Percentiles rank a stretch among this genome's conserved stretches.
Conservation (phyloP, 2,329 filamentous ascomycete species). For the Clonostachys sp. region DNA sequence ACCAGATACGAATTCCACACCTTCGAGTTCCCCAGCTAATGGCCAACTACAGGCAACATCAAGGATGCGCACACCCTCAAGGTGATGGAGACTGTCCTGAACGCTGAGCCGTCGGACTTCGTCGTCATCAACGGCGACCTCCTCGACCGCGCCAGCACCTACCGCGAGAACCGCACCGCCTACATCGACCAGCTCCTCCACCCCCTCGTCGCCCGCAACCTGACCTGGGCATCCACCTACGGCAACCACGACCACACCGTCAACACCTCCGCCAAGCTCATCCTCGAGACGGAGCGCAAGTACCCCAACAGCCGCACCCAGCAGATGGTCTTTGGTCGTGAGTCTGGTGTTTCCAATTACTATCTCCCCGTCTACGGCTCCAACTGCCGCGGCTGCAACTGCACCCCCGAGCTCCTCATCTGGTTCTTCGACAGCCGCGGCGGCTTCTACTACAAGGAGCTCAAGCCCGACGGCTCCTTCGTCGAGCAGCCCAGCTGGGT, state of each 20-base stretch:
- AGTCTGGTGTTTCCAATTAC: constrained; percentile 40
- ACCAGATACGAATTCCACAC: not conserved
- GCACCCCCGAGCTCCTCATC: constrained; percentile 42
- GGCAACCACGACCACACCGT: constrained; percentile 65
- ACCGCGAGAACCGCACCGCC: constrained; percentile 43
- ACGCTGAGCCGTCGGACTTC: constrained; percentile 50
- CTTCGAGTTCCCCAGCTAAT: constrained; percentile 31
- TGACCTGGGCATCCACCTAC: constrained; percentile 65
- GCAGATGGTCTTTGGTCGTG: constrained; percentile 27
- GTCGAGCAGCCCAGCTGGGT: constrained; percentile 39
- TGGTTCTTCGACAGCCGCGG: constrained; percentile 72
- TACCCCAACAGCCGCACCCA: constrained; percentile 31
- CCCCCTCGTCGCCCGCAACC: constrained; percentile 47
- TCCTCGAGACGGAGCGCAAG: constrained; percentile 32
- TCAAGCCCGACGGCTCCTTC: constrained; percentile 15
- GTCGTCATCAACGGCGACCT: constrained; percentile 70
- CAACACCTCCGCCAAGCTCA: constrained; percentile 45
- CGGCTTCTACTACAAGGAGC: constrained; percentile 42
- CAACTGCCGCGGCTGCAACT: constrained; percentile 20
- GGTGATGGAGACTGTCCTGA: constrained; percentile 55
- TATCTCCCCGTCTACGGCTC: constrained; percentile 36
- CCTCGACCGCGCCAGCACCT: constrained; percentile 63
- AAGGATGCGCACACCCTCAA: constrained; percentile 52
- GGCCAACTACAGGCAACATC: constrained; percentile 47
- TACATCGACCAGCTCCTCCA: constrained; percentile 56